A percentile compares a stretch with the other conserved stretches of the same genome.
Evolutionary conservation across 2,329 filamentous ascomycete genomes (phyloP).

Genomic region (Diplodia mutila): DNA sequence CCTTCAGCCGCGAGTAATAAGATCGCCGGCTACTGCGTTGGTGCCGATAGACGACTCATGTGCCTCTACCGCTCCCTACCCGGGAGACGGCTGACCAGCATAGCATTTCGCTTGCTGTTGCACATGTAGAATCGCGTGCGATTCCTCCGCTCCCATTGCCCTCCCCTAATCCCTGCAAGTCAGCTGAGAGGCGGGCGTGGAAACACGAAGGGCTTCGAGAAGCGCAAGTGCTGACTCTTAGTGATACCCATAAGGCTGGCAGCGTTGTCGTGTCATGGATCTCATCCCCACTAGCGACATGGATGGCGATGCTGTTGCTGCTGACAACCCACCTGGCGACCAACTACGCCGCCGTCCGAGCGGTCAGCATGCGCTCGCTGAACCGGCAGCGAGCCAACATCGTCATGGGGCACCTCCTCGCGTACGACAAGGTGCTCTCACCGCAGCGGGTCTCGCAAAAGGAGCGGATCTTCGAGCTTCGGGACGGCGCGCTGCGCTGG

Average conservation of each 20-base stretch:
- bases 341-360: conserved; percentile 83
- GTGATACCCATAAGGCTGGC: conserved; percentile 57
- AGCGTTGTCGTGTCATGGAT: conserved; percentile 79
- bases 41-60: not conserved
- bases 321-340: conserved; percentile 77
- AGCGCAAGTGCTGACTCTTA: conserved; percentile 21
- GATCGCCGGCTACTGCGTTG: not conserved
- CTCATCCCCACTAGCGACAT: conserved; percentile 71
- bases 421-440: conserved; percentile 54
- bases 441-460: conserved; percentile 66
- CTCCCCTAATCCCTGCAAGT: not conserved
- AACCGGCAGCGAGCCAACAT: conserved; percentile 87
- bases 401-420: conserved; percentile 64
- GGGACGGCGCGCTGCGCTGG: conserved; percentile 68
- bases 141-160: not conserved
- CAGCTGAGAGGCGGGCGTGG: conserved; percentile 15
- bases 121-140: not conserved
- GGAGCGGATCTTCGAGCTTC: conserved; percentile 61
- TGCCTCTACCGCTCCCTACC: not conserved
- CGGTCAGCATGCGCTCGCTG: conserved; percentile 80
- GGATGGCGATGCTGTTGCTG: conserved; percentile 71
- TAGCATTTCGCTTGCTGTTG: conserved; percentile 14
- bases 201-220: conserved; percentile 16
- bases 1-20: not conserved
- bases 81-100: not conserved